Evolutionary conservation across 2,329 filamentous ascomycete genomes (phyloP), one percentile per base, ranked within the genome.

Genomic region (Aspergillus ochraceoroseus): DNA sequence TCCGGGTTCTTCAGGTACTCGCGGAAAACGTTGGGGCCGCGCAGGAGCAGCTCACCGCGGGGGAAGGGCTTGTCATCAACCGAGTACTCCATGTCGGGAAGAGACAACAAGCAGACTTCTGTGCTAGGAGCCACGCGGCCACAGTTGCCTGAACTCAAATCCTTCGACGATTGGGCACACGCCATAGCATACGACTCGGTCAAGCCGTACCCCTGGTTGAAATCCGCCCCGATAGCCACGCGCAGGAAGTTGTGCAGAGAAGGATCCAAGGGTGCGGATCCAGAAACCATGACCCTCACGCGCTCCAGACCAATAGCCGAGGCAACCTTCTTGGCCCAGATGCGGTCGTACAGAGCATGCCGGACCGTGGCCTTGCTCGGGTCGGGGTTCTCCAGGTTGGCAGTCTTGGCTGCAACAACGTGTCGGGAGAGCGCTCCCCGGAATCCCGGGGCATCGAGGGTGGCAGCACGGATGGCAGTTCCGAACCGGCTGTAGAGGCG

Each of bases 31-130:
- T 77, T 77, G n/a, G 81, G 79, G 1, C 89, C 87, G 29, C 90
- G 80, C 36, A 96, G 67, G 14, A 95, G 74, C 19, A 98, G 73
- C 69, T 98, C 92, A 39, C 92, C 92, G 22, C 92, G 86, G 2
- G 92, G 88, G 61, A 85, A 75, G 3, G 92, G 92, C 71, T 85
- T 87, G 71, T 98, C 90, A 7, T 85, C 82, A 33, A 85, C 79
- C 1, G 82, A 76, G 70, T 98, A 98, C 41, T 95, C 90, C 76
- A 95, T 90, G 48, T 96, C 90, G 1, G 90, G 89, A 5, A 94
- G 85, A 37, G 89, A 94, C 61, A 83, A 73, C 41, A 95, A 74
- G 63, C 89, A 94, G 33, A 82, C 70, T 70, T 98, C 92, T 6
- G 76, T 66, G 44, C 73, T 74, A 5, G 80, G 73, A 46, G 77